phyloP scores from a whole-genome alignment of 768 basidiomycete genomes.

The Dacryopinax primogenitus region DNA sequence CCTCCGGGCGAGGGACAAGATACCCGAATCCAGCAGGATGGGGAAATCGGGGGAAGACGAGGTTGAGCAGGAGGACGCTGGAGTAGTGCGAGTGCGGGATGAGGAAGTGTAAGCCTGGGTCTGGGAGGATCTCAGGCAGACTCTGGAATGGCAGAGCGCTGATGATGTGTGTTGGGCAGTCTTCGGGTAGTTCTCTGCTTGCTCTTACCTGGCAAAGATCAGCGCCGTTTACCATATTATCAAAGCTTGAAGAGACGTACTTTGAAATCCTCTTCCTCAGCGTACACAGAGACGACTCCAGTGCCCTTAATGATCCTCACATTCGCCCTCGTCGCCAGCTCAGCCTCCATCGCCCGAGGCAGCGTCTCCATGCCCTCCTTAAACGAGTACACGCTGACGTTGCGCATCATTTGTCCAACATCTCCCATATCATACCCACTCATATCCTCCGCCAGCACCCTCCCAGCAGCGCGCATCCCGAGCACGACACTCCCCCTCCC shows the following conservation, averaged over 20 bases:
- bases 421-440: slow-evolving; percentile 40
- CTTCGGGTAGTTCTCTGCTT: not conserved
- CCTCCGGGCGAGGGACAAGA: slow-evolving; percentile 66
- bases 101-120: slow-evolving; percentile 46
- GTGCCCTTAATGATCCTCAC: slow-evolving; percentile 44
- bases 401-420: slow-evolving; percentile 37
- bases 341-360: slow-evolving; percentile 39
- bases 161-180: slow-evolving; percentile 44
- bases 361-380: slow-evolving; percentile 60
- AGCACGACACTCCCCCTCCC: slow-evolving; percentile 58
- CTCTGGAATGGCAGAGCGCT: slow-evolving; percentile 61
- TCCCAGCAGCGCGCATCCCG: slow-evolving; percentile 30
- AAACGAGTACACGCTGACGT: slow-evolving; percentile 71
- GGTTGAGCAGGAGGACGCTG: slow-evolving; percentile 76
- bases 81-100: slow-evolving; percentile 49
- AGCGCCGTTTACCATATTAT: not conserved
- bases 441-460: slow-evolving; percentile 14
- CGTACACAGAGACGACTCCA: slow-evolving; percentile 20
- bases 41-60: slow-evolving; percentile 54
- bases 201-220: slow-evolving; percentile 7
- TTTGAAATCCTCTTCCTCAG: slow-evolving; percentile 28
- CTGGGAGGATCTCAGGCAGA: slow-evolving; percentile 36
- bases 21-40: slow-evolving; percentile 89
- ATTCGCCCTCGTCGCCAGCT: slow-evolving; percentile 38
- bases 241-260: slow-evolving; percentile 23